Percentiles rank a stretch among this genome's conserved stretches.
phyloP scores from a whole-genome alignment of 495 filamentous ascomycete species.

The Cercophora newfieldiana region DNA sequence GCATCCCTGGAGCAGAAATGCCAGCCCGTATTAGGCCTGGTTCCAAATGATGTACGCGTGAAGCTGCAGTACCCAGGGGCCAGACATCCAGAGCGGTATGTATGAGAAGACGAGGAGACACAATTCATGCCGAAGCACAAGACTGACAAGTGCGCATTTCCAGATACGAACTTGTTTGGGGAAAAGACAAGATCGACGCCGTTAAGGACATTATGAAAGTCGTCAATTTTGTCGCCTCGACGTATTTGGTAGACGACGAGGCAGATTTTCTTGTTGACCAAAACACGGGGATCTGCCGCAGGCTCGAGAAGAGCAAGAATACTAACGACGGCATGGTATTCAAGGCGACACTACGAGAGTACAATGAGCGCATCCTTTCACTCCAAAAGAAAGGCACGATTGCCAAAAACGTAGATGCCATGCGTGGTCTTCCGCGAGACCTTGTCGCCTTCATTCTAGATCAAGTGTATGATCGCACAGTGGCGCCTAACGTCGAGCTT shows the following conservation, averaged over 20 bases:
- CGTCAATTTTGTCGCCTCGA: constrained; percentile 68
- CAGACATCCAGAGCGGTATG: constrained; percentile 68
- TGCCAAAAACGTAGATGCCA: constrained; percentile 63
- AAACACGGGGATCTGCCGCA: constrained; percentile 67
- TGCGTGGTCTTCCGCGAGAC: constrained; percentile 62
- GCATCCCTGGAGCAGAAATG: constrained; percentile 53
- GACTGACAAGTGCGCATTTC: constrained; percentile 23
- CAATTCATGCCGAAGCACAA: too few species aligned
- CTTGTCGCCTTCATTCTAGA: constrained; percentile 79
- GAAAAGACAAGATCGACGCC: constrained; percentile 81
- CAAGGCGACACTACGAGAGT: constrained; percentile 65
- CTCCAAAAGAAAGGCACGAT: constrained; percentile 66
- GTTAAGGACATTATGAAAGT: constrained; percentile 80
- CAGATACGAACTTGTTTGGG: constrained; percentile 76
- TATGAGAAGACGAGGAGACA: too few species aligned
- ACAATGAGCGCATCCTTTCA: constrained; percentile 66
- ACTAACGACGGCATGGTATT: constrained; percentile 67
- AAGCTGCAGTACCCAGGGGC: constrained; percentile 72
- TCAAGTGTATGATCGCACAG: constrained; percentile 88
- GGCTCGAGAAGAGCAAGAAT: constrained; percentile 65
- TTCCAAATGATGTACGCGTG: constrained; percentile 55
- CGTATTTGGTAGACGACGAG: constrained; percentile 71
- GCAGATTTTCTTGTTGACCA: constrained; percentile 69
- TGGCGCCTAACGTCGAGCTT: constrained; percentile 80
- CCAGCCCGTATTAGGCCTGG: constrained; percentile 47